Base-by-base conservation (phyloP, 2,329 filamentous ascomycete genomes). In the Neocatenulostroma microsporum region DNA sequence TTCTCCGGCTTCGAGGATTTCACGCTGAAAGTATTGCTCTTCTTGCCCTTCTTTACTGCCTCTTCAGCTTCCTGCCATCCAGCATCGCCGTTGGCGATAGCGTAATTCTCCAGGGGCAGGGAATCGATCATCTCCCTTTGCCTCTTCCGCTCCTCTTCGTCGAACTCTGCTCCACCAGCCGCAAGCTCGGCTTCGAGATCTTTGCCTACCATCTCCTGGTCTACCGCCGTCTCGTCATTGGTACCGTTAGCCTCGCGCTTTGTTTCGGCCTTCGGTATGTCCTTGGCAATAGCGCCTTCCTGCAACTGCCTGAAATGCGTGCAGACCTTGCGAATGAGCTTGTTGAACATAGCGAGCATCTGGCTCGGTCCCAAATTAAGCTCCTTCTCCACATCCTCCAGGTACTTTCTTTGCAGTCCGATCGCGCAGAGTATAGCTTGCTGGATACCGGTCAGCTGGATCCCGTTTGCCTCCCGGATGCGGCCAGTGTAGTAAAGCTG, bases 261-360 rank as follows among this genome's bases (percentile, higher is more conserved):
- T 21, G 37, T 18, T n/a, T 43, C 33, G 9, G 21, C 58, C 53
- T 36, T 74, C 2, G 67, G 67, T 54, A 72, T 58, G 0, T 51
- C 57, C 39, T 64, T 54, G 26, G 60, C 60, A 12, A 69, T 80
- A 0, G 84, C 86, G 3, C 76, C 78, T 27, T 86, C 76, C 3
- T 95, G 72, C 1, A 96, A 63, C 3, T 72, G 67, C 21, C 79
- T 76, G 63, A 98, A 91, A 56, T 88, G 76, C 3, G 74, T 71
- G 3, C 83, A 83, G 25, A 94, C 74, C 67, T 96, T 96, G 47
- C 87, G 78, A 41, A 95, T 73, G 42, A 94, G 82, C 70, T 98
- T 98, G 60, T 94, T 85, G 62, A 98, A 96, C 82, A 96, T 94
- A 42, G 89, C 88, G 44, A 98, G 70, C 3, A 95, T 68, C 64